Base-by-base conservation (phyloP, 2,329 filamentous ascomycete species). In the Colletotrichum sp. region DNA sequence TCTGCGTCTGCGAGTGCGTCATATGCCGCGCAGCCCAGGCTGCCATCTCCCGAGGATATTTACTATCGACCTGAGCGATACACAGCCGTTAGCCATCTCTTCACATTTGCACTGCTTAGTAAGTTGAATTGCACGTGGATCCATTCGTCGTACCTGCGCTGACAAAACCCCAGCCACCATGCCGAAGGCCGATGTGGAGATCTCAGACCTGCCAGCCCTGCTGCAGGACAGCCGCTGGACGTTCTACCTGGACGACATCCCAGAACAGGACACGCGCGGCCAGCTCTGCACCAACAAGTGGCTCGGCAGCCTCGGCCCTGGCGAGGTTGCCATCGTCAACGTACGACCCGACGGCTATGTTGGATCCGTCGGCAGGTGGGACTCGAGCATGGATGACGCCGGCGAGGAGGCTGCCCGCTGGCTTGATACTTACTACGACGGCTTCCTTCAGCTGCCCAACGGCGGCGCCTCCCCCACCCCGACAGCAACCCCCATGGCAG, bases 301-400 rank as follows among this genome's bases (percentile, higher is more conserved):
- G 93, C 86, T 94, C 8, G 92, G 92, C 55, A 88, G 86, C 62
- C 84, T 95, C 5, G 85, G 84, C 0, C 85, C 87, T 1, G 86
- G 88, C 12, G 90, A 93, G 78, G 89, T 93, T 8, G 92, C 90
- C 6, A 89, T 95, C 55, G 86, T 93, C 55, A 93, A 93, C 79
- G 92, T 95, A 3, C 88, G 94, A 7, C 94, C 94, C 0, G 94
- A 95, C 83, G 93, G 94, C 13, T 95, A 95, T 81, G 91, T 95
- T 6, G 94, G 93, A 2, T 91, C 89, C n/a, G 84, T 94, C 28
- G 86, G 88, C 60, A 84, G 88, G 55, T 90, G 89, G 88, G 88
- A 90, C 80, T 86, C 88, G 39, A 86, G 85, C 78, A 81, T 89
- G 32, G 89, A 90, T 71, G 88, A 88, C 57, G 84, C 89, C 8